Evolutionary conservation across 2,329 filamentous ascomycete species (phyloP).

Genomic region (Aspergillus clavatus): DNA sequence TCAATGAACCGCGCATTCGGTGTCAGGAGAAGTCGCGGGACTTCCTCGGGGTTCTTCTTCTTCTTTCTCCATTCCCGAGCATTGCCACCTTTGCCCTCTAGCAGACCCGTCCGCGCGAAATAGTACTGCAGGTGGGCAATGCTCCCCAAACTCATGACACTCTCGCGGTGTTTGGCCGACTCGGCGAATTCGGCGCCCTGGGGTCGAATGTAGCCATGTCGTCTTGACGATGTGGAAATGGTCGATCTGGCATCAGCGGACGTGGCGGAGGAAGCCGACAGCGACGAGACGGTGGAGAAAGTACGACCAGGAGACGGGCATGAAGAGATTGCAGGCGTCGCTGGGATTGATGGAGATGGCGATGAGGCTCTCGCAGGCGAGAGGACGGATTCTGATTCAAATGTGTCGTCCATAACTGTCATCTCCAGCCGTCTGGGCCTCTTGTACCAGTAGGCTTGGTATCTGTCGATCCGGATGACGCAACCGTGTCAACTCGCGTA

Average conservation of each 20-base stretch:
- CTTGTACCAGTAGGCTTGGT: not conserved
- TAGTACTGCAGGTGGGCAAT: conserved; percentile 98
- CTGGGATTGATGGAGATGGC: conserved; percentile 38
- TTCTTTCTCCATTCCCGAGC: conserved; percentile 67
- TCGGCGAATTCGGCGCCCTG: conserved; percentile 85
- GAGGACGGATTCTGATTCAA: conserved; percentile 17
- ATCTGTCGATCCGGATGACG: not conserved
- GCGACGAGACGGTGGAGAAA: conserved; percentile 44
- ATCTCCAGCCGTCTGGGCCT: not conserved
- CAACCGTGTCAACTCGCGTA: conserved; percentile 1
- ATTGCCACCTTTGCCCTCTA: conserved; percentile 90
- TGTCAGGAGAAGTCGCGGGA: conserved; percentile 38
- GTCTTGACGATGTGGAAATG: conserved; percentile 44
- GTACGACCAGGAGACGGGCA: conserved; percentile 43
- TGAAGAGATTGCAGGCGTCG: conserved; percentile 42
- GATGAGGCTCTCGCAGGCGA: conserved; percentile 32
- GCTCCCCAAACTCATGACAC: conserved; percentile 91
- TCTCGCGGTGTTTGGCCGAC: conserved; percentile 84
- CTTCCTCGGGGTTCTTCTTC: conserved; percentile 38
- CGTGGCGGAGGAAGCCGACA: conserved; percentile 42
- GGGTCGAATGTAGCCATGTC: conserved; percentile 81
- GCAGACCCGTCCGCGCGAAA: conserved; percentile 86
- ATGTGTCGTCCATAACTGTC: conserved; percentile 24
- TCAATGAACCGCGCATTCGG: conserved; percentile 37
- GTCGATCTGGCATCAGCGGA: conserved; percentile 41